Base-by-base conservation (phyloP, 1,139 yeast species). In the Arxiozyma bovina region DNA sequence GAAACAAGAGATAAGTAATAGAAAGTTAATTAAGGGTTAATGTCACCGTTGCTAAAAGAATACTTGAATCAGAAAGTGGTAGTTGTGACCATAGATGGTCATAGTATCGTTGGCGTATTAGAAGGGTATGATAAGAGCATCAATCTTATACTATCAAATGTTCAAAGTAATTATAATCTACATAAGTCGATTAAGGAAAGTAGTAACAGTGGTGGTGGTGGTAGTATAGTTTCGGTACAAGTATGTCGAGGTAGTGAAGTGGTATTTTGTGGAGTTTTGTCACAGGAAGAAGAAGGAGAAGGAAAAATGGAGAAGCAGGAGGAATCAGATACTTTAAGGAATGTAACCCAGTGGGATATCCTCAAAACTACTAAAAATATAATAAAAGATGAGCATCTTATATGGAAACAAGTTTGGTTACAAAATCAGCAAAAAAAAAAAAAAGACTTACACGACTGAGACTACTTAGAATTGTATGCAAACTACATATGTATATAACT, bases 61-160 rank as follows among this genome's bases (percentile, higher is more conserved):
- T 67, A 60, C 55, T 56, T 67, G 57, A 60, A 64, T 43, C 57
- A 79, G 59, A 74, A 75, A 60, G 91, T 90, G 15, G 78, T 86
- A 54, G 79, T 90, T 15, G 76, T 91, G 53, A 85, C 96, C n/a
- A 80, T 94, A 1, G 96, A 88, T 65, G 97, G 95, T 21, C 74
- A 90, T 54, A 73, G 81, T 57, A 80, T 83, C 55, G 63, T 71
- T 43, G 98, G 96, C 1, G 75, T 71, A 30, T 77, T 91, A 45
- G 84, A 83, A 66, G 96, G 96, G 22, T 90, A 77, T 64, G 98
- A 91, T 68, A 84, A 85, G 63, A 76, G 85, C 51, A 85, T 95
- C 30, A 91, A 91, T 65, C 65, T 91, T 22, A 76, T 89, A 45
- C 73, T 91, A 46, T 71, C 83, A 9, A 71, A 77, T 41, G 77